Base-by-base conservation (phyloP, 2,329 filamentous ascomycete genomes). In the Phaeomoniella chlamydospora region DNA sequence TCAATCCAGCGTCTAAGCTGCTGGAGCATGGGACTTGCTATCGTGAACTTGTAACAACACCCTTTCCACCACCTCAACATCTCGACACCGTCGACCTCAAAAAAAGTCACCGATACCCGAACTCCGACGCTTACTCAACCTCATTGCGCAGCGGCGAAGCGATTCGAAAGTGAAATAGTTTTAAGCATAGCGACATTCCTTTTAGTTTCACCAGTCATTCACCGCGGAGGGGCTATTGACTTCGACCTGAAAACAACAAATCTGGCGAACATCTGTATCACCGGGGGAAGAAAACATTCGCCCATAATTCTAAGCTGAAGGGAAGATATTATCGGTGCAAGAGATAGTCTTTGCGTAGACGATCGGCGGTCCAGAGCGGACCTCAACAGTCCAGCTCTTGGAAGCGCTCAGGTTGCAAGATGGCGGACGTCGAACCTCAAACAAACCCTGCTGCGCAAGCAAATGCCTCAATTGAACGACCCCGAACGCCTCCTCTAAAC, bases 401-500 rank as follows among this genome's bases (percentile, higher is more conserved):
- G 22, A 26, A 26, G 22, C 22, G 22, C 22, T 26, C 9, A 26
- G 22, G 9, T 32, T 6, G 31, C 6, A 32, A 32, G 6, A 32
- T 26, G 22, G 22, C 22, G 9, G 22, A 26, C 22, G 22, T 26
- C n/a, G 22, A 32, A 19, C n/a, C 34, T 36, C 19, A 33, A 33
- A 32, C 19, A 15, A 14, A 36, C 34, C 13, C 9, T 12, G 15
- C 11, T 16, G 13, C 19, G 14, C 16, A 11, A 13, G 16, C 15
- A n/a, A 13, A 11, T 32, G 16, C 19, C 29, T 29, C 34, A 14
- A 5, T 35, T 33, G 16, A 47, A 13, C 41, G 45, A 26, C 44
- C 49, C 32, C 55, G 53, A 17, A 67, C 64, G 22, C 62, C 65
- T 3, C 54, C 61, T 4, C 51, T 67, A 15, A 57, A 67, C 18